Conservation (phyloP, 345 rosid genomes). For the Brassica napus region DNA sequence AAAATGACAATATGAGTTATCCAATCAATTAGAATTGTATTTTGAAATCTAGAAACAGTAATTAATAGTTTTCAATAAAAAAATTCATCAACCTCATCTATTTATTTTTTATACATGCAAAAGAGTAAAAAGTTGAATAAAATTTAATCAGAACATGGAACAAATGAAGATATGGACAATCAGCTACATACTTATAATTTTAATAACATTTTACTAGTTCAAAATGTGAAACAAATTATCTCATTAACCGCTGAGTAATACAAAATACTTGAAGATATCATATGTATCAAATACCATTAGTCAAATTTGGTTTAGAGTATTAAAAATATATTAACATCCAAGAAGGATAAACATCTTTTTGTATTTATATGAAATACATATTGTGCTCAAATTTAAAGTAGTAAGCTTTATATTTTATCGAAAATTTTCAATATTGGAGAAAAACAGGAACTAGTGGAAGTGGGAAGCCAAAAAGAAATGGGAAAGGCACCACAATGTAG, state of each 20-base stretch:
- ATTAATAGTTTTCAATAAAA: no score
- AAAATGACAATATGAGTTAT: neutral
- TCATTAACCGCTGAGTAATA: neutral
- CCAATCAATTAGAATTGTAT: neutral
- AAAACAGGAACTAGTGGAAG: slow-evolving; percentile 73
- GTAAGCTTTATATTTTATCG: neutral
- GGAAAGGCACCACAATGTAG: slow-evolving; percentile 73
- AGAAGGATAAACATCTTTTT: neutral
- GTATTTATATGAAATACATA: neutral
- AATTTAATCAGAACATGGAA: neutral
- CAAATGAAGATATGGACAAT: neutral
- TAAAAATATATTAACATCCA: neutral
- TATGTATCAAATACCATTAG: neutral
- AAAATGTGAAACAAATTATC: neutral
- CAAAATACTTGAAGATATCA: neutral
- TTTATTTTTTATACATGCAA: neutral
- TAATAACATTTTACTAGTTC: neutral
- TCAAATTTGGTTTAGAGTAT: neutral
- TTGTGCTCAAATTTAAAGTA: neutral
- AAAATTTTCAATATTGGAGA: neutral
- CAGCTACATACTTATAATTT: neutral
- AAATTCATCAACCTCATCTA: neutral
- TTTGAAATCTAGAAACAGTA: neutral
- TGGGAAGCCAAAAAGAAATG: slow-evolving; percentile 67
- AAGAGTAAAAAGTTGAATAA: neutral